Base-by-base conservation (phyloP, 2,329 filamentous ascomycete species). In the Nothopassalora personata region DNA sequence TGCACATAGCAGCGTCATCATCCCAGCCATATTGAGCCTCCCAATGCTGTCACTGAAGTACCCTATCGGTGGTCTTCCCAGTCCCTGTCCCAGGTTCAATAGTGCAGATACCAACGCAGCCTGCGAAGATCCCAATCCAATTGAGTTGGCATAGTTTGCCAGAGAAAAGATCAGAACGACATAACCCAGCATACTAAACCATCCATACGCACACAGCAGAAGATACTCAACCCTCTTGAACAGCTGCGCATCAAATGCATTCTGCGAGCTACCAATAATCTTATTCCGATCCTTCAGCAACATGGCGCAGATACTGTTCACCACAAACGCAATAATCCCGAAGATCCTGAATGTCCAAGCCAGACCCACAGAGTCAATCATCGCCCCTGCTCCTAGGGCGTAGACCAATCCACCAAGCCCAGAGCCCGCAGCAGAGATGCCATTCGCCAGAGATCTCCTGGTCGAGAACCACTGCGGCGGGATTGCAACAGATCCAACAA, bases 131-230 rank as follows among this genome's bases (percentile, higher is more conserved):
- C 80, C 79, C 31, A 91, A 80, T 1, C 89, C 89, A 47, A 91
- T 82, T 4, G 80, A 81, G 57, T 82, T 80, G 39, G 86, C 86
- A 68, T 91, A 93, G 70, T 87, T 89, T 13, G 89, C 85, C 49
- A 92, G 75, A 10, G 84, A 88, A 73, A 91, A 93, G 48, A 91
- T 80, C n/a, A 91, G 79, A 4, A 90, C 86, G 28, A 89, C 80
- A 67, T 93, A 93, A 5, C 82, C 88, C 13, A 93, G 75, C 75
- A 92, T 84, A 60, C 82, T 86, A 63, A 92, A 85, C 72, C 86
- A 84, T 7, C 86, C 86, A 77, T 86, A 94, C 2, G 74, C 78
- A 39, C 90, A 72, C 11, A 90, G 77, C 1, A 91, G 75, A 28
- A 86, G 70, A 64, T 87, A 91, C 67, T 90, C 83, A 0, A 76